phyloP scores from a whole-genome alignment of 129 eudicot genomes.

The Saussurea involucrata region DNA sequence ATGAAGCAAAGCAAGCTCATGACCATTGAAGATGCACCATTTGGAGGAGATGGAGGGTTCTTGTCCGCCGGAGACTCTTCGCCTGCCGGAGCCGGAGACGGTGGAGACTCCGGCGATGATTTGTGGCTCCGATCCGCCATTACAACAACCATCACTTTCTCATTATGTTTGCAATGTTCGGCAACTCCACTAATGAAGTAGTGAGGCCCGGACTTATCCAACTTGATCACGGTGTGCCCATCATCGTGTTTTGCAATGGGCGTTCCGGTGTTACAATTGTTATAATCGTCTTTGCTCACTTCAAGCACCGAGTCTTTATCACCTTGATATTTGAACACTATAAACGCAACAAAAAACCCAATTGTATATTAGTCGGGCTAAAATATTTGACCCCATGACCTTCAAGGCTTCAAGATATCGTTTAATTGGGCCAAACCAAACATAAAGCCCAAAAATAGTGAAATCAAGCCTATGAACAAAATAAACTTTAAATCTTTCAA shows the following conservation, averaged over 20 bases:
- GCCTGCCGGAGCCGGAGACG: conserved; percentile 37
- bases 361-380: neutral
- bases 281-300: conserved; percentile 53
- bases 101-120: conserved; percentile 25
- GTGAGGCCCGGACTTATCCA: conserved; percentile 32
- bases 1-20: conserved; percentile 27
- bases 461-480: too few species aligned
- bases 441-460: neutral
- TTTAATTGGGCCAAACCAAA: neutral
- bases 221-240: conserved; percentile 29
- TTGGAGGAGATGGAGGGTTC: conserved; percentile 37
- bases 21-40: conserved; percentile 35
- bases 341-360: neutral
- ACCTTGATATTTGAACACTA: conserved; percentile 54
- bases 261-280: conserved; percentile 42
- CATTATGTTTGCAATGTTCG: conserved; percentile 30
- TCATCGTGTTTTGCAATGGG: conserved; percentile 32
- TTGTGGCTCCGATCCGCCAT: conserved; percentile 46
- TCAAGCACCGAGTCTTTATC: conserved; percentile 61
- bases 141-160: conserved; percentile 33
- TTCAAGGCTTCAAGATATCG: neutral
- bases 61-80: conserved; percentile 28
- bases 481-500: neutral
- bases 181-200: conserved; percentile 43
- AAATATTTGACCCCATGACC: neutral